Conservation (phyloP, 2,329 filamentous ascomycete genomes). For the Akanthomyces muscarius region DNA sequence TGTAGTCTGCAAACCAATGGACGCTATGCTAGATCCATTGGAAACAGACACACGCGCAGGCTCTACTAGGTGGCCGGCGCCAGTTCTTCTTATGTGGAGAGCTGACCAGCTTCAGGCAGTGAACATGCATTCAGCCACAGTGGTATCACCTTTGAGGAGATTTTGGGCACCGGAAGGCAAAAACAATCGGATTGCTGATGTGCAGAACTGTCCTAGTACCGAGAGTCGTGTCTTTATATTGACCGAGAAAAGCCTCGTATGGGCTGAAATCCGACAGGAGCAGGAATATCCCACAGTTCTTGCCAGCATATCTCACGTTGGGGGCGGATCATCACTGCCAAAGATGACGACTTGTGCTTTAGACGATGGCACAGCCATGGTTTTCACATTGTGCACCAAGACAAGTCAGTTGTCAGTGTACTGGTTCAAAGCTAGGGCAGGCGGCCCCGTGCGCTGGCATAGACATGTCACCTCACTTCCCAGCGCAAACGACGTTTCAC, state of each 20-base stretch:
- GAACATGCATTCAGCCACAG: slow-evolving; percentile 32
- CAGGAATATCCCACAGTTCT: background rate
- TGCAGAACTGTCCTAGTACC: slow-evolving; percentile 3
- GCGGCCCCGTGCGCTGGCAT: slow-evolving; percentile 34
- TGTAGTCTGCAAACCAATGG: slow-evolving; percentile 28
- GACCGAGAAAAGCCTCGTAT: slow-evolving; percentile 8
- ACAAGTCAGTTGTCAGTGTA: slow-evolving; percentile 32
- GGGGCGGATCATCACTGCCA: background rate
- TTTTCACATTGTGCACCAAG: slow-evolving; percentile 33
- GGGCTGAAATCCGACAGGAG: slow-evolving; percentile 6
- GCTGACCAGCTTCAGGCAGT: slow-evolving; percentile 32
- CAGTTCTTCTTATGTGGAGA: slow-evolving; percentile 35
- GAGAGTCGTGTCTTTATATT: slow-evolving; percentile 14
- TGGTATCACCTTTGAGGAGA: slow-evolving; percentile 19
- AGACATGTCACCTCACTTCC: slow-evolving; percentile 32
- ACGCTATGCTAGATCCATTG: background rate
- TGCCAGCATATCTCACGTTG: slow-evolving; percentile 14
- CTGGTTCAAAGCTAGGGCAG: slow-evolving; percentile 29
- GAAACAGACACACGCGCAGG: slow-evolving; percentile 16
- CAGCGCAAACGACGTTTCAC: slow-evolving; percentile 12
- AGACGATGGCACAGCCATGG: slow-evolving; percentile 24
- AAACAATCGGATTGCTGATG: background rate
- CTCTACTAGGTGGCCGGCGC: slow-evolving; percentile 10
- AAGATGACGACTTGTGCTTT: slow-evolving; percentile 29
- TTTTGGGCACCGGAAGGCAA: slow-evolving; percentile 6